A percentile compares a stretch with the other conserved stretches of the same genome.
Evolutionary conservation across 108 stramenopile genomes (phyloP).

Genomic region (Cyclotella choctawhatcheeana): DNA sequence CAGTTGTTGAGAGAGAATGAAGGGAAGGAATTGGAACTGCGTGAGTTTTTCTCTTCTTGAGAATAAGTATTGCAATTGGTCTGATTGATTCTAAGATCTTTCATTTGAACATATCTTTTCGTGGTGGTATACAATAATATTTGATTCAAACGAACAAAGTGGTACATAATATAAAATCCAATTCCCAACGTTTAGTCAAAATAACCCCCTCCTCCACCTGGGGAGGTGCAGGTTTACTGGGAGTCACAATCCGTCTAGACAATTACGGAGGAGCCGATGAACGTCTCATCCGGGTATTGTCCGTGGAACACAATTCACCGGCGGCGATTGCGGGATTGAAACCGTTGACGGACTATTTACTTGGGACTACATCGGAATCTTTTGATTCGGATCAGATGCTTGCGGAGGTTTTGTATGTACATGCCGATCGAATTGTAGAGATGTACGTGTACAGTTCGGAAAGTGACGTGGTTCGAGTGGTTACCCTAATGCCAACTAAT

Average conservation of each 20-base stretch:
- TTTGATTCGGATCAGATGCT: constrained; percentile 66
- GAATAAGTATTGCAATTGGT: background rate
- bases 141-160: too few relatives aligned
- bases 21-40: constrained; percentile 60
- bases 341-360: constrained; percentile 67
- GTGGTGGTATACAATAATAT: too few relatives aligned
- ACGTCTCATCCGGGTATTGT: constrained; percentile 78
- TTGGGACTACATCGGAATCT: constrained; percentile 73
- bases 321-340: constrained; percentile 76
- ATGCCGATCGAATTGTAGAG: constrained; percentile 87
- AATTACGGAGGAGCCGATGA: constrained; percentile 90
- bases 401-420: constrained; percentile 63
- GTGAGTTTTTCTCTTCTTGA: too few relatives aligned
- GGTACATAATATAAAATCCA: constrained; percentile 89
- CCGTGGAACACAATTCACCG: constrained; percentile 68
- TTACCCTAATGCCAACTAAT: constrained; percentile 85
- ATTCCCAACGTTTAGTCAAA: constrained; percentile 74
- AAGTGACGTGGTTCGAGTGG: constrained; percentile 90
- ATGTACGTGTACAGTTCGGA: constrained; percentile 94
- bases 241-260: constrained; percentile 96
- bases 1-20: constrained; percentile 61
- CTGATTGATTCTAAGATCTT: background rate
- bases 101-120: constrained; percentile 5
- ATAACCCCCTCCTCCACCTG: constrained; percentile 84
- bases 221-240: constrained; percentile 94